Evolutionary conservation across 2,329 filamentous ascomycete genomes (phyloP).

Genomic region (Fusarium avenaceum): DNA sequence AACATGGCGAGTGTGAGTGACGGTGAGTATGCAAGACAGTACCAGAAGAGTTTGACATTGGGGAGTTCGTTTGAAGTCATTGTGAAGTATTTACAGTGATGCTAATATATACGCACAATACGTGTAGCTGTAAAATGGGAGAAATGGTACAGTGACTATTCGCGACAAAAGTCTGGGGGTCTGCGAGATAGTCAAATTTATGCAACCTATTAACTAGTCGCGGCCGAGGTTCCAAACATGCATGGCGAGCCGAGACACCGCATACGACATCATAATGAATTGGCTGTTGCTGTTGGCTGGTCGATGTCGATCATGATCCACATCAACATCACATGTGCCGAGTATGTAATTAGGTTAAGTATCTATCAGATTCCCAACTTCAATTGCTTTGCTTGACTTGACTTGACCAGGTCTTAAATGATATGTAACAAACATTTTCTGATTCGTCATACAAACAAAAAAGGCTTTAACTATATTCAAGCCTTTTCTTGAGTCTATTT

Average conservation of each 20-base stretch:
- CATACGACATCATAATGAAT: constrained; percentile 21
- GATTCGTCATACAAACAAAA: constrained; percentile 29
- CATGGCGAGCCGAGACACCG: constrained; percentile 16
- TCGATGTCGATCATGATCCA: constrained; percentile 21
- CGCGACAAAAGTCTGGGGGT: background rate
- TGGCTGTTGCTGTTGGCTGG: constrained; percentile 13
- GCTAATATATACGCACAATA: background rate
- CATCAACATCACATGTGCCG: constrained; percentile 37
- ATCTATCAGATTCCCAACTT: background rate
- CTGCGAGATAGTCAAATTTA: constrained; percentile 8
- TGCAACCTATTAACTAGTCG: constrained; percentile 13
- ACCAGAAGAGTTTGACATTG: constrained; percentile 77
- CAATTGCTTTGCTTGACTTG: background rate
- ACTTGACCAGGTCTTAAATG: background rate
- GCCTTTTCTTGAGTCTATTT: constrained; percentile 35
- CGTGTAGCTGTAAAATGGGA: background rate
- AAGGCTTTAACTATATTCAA: constrained; percentile 4
- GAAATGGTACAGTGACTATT: background rate
- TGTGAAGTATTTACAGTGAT: background rate
- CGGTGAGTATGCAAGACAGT: constrained; percentile 34
- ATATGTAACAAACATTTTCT: constrained; percentile 6
- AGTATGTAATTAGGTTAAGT: background rate
- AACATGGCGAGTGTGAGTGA: background rate
- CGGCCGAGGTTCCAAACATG: constrained; percentile 28
- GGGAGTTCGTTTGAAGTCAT: constrained; percentile 55